Evolutionary conservation across 345 rosid species (phyloP).

Genomic region (Camelina neglecta): DNA sequence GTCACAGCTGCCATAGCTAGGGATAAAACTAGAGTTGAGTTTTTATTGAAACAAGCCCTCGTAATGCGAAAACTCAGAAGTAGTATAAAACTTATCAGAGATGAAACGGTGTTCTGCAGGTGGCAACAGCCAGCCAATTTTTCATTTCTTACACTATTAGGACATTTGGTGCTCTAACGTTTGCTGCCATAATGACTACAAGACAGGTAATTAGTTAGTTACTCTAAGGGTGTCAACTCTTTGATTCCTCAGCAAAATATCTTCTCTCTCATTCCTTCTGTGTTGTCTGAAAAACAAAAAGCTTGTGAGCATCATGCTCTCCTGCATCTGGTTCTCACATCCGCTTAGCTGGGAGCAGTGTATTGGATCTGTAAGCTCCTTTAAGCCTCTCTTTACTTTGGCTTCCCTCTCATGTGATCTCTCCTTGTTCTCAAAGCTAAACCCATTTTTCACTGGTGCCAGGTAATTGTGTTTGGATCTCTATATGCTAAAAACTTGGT

Average conservation of each 20-base stretch:
- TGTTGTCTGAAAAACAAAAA: conserved; percentile 38
- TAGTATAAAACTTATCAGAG: neutral
- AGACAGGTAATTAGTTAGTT: conserved; percentile 76
- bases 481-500: conserved; percentile 64
- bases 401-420: neutral
- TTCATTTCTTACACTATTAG: conserved; percentile 94
- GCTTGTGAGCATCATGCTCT: conserved; percentile 91
- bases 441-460: conserved; percentile 24
- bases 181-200: conserved; percentile 95
- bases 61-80: neutral
- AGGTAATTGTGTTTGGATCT: conserved; percentile 81
- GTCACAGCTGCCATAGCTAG: neutral
- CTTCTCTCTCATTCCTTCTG: neutral
- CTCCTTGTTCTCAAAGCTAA: conserved; percentile 8
- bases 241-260: neutral
- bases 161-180: conserved; percentile 89
- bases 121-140: conserved; percentile 88
- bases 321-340: conserved; percentile 87
- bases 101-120: conserved; percentile 51
- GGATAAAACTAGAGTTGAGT: neutral
- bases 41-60: neutral
- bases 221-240: conserved; percentile 16
- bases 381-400: neutral
- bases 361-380: conserved; percentile 76
- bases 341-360: conserved; percentile 93